phyloP scores from a whole-genome alignment of 164 flowering plant species.

The Tetrastigma voinierianum region DNA sequence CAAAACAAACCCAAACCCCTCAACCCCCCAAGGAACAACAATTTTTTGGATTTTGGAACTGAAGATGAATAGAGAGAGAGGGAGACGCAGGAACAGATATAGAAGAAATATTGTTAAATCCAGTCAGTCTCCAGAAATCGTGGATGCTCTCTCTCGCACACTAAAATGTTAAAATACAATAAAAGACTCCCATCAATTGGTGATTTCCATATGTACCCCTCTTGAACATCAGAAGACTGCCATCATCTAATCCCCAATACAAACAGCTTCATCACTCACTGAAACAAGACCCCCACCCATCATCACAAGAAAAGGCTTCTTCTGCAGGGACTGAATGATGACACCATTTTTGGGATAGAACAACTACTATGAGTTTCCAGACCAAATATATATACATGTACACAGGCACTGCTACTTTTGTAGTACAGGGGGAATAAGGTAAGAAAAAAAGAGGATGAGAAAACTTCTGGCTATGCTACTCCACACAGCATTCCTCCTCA shows the following conservation, averaged over 20 bases:
- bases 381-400: constrained; percentile 21
- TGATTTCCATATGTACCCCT: neutral
- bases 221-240: neutral
- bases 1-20: too few relatives aligned
- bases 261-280: neutral
- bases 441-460: neutral
- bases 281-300: neutral
- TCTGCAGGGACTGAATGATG: neutral
- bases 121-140: neutral
- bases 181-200: neutral
- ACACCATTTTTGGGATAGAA: neutral
- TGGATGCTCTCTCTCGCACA: neutral
- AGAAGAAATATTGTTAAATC: too few relatives aligned
- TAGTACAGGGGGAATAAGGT: neutral
- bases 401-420: constrained; percentile 7
- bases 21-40: too few relatives aligned
- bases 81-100: too few relatives aligned
- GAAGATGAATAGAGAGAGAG: too few relatives aligned
- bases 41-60: too few relatives aligned
- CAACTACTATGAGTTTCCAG: constrained; percentile 5
- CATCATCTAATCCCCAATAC: neutral
- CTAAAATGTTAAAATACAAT: neutral
- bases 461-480: neutral
- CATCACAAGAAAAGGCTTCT: neutral
- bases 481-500: neutral